phyloP scores from a whole-genome alignment of 2,329 filamentous ascomycete species.

The Alternaria angustiovoidea region DNA sequence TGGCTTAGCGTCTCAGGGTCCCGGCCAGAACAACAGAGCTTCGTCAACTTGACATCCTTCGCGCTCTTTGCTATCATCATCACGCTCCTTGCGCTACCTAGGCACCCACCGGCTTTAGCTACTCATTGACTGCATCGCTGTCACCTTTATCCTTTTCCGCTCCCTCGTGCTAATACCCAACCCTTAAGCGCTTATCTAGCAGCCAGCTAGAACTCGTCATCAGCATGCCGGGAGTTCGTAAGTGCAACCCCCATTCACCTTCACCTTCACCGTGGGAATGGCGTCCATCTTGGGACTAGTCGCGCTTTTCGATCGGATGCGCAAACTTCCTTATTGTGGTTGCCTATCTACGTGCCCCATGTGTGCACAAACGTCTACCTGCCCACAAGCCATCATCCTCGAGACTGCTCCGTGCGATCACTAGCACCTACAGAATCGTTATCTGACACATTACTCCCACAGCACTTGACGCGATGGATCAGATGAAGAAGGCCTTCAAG shows the following conservation, averaged over 20 bases:
- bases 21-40: conserved; percentile 17
- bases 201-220: conserved; percentile 1
- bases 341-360: neutral
- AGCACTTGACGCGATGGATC: conserved; percentile 49
- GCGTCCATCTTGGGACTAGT: neutral
- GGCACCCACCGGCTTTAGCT: conserved; percentile 4
- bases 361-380: neutral
- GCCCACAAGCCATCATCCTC: neutral
- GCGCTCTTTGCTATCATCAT: conserved; percentile 14
- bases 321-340: neutral
- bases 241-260: conserved; percentile 32
- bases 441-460: conserved; percentile 20
- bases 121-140: conserved; percentile 8
- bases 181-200: neutral
- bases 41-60: conserved; percentile 21
- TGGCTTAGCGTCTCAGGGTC: conserved; percentile 21
- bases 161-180: neutral
- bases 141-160: neutral
- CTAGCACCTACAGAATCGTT: neutral
- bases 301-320: neutral
- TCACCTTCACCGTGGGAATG: conserved; percentile 4
- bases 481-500: conserved; percentile 51
- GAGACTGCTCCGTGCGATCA: neutral
- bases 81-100: conserved; percentile 7
- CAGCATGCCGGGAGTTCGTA: conserved; percentile 53